A percentile compares a stretch with the other conserved stretches of the same genome.
These are phyloP conservation scores for Cytospora piceae DNA, from an alignment of 2,329 filamentous ascomycete species.

Conservation along the genomic window DNA sequence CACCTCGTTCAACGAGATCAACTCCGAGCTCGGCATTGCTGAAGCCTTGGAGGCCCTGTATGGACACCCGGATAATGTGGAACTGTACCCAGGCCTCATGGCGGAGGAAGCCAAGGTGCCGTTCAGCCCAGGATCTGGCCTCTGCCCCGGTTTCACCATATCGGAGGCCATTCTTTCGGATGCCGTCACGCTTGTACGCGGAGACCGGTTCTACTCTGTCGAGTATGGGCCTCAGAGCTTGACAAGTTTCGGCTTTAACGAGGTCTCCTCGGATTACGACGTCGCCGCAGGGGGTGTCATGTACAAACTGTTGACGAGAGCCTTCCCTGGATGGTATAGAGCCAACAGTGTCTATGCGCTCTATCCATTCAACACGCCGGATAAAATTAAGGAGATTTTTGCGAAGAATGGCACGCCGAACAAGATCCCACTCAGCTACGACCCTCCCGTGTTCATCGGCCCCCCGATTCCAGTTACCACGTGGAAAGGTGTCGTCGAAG, in stretches of 20 bases:
- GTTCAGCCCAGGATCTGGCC: constrained; percentile 12
- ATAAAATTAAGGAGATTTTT: constrained; percentile 32
- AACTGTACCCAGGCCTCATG: constrained; percentile 68
- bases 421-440: constrained; percentile 34
- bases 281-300: constrained; percentile 20
- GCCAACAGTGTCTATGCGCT: constrained; percentile 35
- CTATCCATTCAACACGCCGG: constrained; percentile 37
- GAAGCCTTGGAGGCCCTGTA: constrained; percentile 62
- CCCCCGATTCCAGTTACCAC: constrained; percentile 32
- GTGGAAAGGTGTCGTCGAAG: constrained; percentile 34
- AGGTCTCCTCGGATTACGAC: constrained; percentile 20
- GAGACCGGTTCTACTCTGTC: constrained; percentile 66
- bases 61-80: constrained; percentile 66
- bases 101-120: constrained; percentile 43
- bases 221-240: constrained; percentile 64
- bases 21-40: constrained; percentile 58
- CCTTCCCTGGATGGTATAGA: constrained; percentile 17
- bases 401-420: constrained; percentile 29
- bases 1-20: constrained; percentile 62
- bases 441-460: constrained; percentile 30
- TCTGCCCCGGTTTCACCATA: constrained; percentile 21
- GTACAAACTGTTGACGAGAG: constrained; percentile 24
- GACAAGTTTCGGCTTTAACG: constrained; percentile 63
- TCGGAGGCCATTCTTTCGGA: constrained; percentile 60
- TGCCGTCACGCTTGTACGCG: constrained; percentile 64